Percentiles rank a stretch among this genome's conserved stretches.
These are phyloP conservation scores for Colletotrichum karsti DNA, from an alignment of 2,329 filamentous ascomycete species.

Conservation along the genomic window DNA sequence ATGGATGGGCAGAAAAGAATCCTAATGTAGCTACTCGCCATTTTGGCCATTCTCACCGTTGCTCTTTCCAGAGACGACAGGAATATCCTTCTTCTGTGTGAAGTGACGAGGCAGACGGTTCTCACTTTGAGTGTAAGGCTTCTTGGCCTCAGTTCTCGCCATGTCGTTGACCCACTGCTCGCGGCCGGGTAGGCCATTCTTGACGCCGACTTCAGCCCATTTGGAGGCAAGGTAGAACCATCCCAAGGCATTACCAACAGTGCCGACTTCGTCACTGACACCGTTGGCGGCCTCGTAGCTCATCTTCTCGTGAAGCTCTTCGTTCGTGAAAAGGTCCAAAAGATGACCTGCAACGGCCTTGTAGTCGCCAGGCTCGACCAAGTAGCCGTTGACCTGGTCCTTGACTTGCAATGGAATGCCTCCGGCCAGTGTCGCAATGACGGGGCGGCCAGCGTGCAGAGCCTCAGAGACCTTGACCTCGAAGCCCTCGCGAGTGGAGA, in stretches of 20 bases:
- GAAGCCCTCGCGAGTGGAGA: constrained; percentile 84
- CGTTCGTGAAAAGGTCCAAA: constrained; percentile 71
- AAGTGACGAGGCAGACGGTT: constrained; percentile 64
- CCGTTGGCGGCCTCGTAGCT: constrained; percentile 68
- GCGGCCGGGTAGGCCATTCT: constrained; percentile 61
- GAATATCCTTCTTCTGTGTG: constrained; percentile 40
- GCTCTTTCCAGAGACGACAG: neutral
- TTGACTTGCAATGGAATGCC: constrained; percentile 84
- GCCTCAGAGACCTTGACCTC: constrained; percentile 89
- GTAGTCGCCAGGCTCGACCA: constrained; percentile 77
- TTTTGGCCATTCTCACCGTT: neutral
- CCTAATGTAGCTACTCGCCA: too few species aligned
- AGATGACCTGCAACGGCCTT: constrained; percentile 75
- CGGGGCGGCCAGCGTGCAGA: constrained; percentile 79
- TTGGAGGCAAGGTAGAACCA: constrained; percentile 83
- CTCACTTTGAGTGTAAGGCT: constrained; percentile 66
- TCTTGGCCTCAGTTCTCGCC: constrained; percentile 70
- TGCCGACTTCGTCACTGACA: constrained; percentile 84
- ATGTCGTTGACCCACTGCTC: constrained; percentile 79
- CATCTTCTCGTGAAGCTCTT: constrained; percentile 73
- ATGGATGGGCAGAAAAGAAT: too few species aligned
- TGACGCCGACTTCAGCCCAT: constrained; percentile 62
- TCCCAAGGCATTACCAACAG: constrained; percentile 78
- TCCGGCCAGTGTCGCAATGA: constrained; percentile 80
- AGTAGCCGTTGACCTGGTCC: constrained; percentile 75